Evolutionary conservation across 192 early-diverging fungal species (phyloP).

Genomic region (Fimicolochytrium jonesii): DNA sequence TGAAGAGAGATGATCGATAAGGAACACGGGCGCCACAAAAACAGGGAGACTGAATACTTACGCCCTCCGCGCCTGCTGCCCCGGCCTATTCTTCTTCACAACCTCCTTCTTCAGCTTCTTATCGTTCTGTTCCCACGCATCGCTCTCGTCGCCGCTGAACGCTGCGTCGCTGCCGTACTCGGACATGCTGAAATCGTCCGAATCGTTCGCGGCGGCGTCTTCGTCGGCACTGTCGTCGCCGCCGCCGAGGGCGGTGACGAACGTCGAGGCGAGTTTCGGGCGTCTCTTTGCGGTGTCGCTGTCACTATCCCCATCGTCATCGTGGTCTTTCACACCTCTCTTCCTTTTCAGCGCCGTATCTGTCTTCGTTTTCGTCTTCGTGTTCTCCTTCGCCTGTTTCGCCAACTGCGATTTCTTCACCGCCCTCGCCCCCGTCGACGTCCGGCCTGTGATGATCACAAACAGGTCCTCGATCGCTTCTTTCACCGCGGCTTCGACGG

Average conservation of each 20-base stretch:
- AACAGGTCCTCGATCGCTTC: slow-evolving; percentile 14
- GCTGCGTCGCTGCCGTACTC: slow-evolving; percentile 11
- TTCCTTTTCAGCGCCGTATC: not conserved
- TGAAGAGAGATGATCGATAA: not conserved
- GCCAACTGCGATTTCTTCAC: slow-evolving; percentile 6
- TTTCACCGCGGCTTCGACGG: not conserved
- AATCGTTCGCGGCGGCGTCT: not conserved
- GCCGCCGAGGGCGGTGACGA: slow-evolving; percentile 14
- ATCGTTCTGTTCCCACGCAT: not conserved
- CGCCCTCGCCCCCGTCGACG: not conserved
- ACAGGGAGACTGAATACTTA: slow-evolving; percentile 20
- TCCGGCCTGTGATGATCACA: slow-evolving; percentile 3
- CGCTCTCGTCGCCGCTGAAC: slow-evolving; percentile 10
- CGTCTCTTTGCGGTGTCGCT: not conserved
- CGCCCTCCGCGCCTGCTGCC: slow-evolving; percentile 38
- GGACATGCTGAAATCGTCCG: not conserved
- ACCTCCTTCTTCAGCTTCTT: slow-evolving; percentile 14
- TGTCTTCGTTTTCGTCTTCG: not conserved
- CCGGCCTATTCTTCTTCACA: slow-evolving; percentile 43
- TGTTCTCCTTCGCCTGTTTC: not conserved
- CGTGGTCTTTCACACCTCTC: not conserved
- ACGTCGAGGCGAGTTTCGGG: slow-evolving; percentile 14
- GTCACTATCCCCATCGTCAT: slow-evolving; percentile 11
- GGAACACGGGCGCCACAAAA: not conserved
- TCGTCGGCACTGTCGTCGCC: too few relatives aligned